These are phyloP conservation scores for Trypanosoma brucei DNA, from an alignment of 208 protist genomes.

Conservation along the genomic window DNA sequence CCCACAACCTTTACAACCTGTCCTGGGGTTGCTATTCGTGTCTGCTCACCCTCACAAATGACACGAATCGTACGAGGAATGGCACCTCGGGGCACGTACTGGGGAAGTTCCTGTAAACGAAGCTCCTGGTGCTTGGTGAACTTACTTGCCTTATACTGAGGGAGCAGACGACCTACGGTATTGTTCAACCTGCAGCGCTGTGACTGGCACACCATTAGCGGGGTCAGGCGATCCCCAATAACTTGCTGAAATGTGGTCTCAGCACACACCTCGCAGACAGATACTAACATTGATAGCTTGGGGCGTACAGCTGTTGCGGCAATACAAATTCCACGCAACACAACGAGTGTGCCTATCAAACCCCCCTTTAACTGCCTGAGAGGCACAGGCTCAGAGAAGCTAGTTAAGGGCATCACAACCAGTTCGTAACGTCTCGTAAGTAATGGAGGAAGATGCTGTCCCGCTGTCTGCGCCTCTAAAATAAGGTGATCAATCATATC, in stretches of 20 bases:
- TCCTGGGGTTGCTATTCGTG: constrained; percentile 67
- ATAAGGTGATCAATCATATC: constrained; percentile 77
- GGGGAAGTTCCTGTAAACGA: constrained; percentile 81
- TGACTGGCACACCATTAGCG: constrained; percentile 80
- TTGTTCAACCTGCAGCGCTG: constrained; percentile 85
- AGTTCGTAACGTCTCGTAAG: constrained; percentile 77
- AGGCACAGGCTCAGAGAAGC: constrained; percentile 38
- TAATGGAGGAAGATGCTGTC: constrained; percentile 56
- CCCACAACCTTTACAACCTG: constrained; percentile 77
- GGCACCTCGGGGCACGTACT: constrained; percentile 82
- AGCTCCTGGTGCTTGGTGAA: constrained; percentile 87
- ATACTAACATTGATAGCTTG: constrained; percentile 78
- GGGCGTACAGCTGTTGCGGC: constrained; percentile 82
- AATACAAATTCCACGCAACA: constrained; percentile 86
- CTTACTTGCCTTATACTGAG: constrained; percentile 85
- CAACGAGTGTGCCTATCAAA: constrained; percentile 72
- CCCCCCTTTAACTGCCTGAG: constrained; percentile 69
- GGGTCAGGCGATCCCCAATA: constrained; percentile 76
- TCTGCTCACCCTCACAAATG: constrained; percentile 84
- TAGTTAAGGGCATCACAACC: constrained; percentile 47
- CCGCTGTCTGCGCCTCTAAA: constrained; percentile 52
- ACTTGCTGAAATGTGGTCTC: constrained; percentile 89
- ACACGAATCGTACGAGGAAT: constrained; percentile 85
- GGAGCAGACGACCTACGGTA: constrained; percentile 65
- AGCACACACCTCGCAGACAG: constrained; percentile 86